Evolutionary conservation across 2,329 filamentous ascomycete species (phyloP), one percentile per base, ranked within the genome.

Genomic region (Periglandula ipomoeae): DNA sequence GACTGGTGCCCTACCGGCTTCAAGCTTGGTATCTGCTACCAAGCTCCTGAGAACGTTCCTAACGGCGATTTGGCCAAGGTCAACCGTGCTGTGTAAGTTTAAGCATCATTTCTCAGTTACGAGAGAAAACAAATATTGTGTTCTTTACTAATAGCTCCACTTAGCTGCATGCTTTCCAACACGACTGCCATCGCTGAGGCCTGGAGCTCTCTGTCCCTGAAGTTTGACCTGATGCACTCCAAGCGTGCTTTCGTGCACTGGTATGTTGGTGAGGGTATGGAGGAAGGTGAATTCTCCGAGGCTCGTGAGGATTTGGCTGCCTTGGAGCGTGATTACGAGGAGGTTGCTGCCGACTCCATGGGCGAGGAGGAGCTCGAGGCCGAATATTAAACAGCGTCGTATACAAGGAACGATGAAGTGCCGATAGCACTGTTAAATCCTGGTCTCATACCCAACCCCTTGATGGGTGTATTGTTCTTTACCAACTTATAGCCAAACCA

Each of bases 11-110:
- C 93, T 53, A 98, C 93, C 72, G 93, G 93, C 60, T 98, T 98
- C 86, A 98, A 98, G 87, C 88, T 98, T 61, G 93, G 93, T 80
- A 98, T 98, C 79, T 96, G 90, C 87, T 97, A 94, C 84, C 90
- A 97, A 79, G 87, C 90, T 66, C 91, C 91, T 58, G 82, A 94
- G 77, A 86, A 87, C 73, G 91, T 97, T 50, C 93, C 89, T 65
- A 95, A 96, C 74, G 91, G 91, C 64, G 93, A 97, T 67, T 82
- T 97, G 56, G 91, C 93, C 72, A 93, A 95, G 80, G 91, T 96
- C 72, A 89, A 91, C 82, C 91, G 93, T 65, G 91, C 91, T 72
- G 91, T 97, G 84, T 89, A 89, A 76, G 86, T 85, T 20, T 30
- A 7, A 10, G 9, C 9, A 20, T 10, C 13, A 24, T 22, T 7